Conservation (phyloP, 257 asterid genomes). For the Anisodus acutangulus region DNA sequence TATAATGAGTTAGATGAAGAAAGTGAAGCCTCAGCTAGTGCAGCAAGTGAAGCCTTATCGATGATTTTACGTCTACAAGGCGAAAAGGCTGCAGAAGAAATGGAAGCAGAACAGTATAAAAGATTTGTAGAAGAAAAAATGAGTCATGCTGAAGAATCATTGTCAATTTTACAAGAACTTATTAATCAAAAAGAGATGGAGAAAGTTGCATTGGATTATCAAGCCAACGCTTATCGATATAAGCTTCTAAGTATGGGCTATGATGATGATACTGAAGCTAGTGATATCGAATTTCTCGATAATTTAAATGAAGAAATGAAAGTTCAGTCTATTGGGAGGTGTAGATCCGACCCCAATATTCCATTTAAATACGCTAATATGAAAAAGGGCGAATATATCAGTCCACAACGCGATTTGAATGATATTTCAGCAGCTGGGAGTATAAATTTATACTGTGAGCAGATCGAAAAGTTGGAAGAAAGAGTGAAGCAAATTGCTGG, state of each 20-base stretch:
- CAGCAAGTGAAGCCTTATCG: conserved; percentile 85
- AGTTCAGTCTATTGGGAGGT: conserved; percentile 48
- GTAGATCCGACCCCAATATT: conserved; percentile 59
- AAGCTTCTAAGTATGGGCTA: conserved; percentile 70
- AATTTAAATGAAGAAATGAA: conserved; percentile 39
- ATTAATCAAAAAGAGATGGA: conserved; percentile 89
- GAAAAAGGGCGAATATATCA: conserved; percentile 40
- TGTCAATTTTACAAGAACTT: conserved; percentile 74
- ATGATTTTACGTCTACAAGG: conserved; percentile 84
- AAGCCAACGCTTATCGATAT: conserved; percentile 63
- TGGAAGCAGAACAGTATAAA: conserved; percentile 93
- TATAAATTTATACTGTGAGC: conserved; percentile 56
- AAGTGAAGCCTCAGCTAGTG: conserved; percentile 82
- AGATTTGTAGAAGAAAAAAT: conserved; percentile 83
- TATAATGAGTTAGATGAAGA: conserved; percentile 85
- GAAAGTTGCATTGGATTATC: conserved; percentile 65
- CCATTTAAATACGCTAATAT: conserved; percentile 31
- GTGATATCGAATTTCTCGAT: conserved; percentile 54
- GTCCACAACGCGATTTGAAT: too few species aligned
- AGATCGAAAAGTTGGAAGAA: conserved; percentile 62
- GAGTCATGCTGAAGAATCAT: conserved; percentile 81
- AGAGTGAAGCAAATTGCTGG: conserved; percentile 72
- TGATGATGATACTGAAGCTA: conserved; percentile 51
- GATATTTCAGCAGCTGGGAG: not conserved
- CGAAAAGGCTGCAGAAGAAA: conserved; percentile 80